Evolutionary conservation across 2,329 filamentous ascomycete species (phyloP).

Genomic region (Atkinsonella hypoxylon): DNA sequence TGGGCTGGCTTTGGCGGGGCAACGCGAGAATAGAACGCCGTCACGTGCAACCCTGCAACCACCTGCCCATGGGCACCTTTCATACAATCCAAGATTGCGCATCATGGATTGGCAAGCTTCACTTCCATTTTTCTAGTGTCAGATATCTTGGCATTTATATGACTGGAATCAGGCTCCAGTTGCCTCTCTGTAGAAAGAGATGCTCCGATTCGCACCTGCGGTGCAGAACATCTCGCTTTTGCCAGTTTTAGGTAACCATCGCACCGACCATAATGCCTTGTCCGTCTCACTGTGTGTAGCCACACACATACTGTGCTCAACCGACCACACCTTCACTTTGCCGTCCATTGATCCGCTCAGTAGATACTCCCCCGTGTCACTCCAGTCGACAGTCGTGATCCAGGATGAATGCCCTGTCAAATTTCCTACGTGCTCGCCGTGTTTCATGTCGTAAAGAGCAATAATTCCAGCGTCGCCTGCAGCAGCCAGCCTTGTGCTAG

Average conservation of each 20-base stretch:
- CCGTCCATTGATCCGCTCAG: conserved; percentile 83
- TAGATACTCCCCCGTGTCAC: conserved; percentile 80
- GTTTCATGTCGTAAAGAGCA: conserved; percentile 80
- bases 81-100: not conserved
- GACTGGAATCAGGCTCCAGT: conserved; percentile 42
- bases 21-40: conserved; percentile 37
- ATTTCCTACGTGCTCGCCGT: conserved; percentile 85
- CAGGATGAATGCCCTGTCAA: conserved; percentile 69
- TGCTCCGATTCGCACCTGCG: conserved; percentile 61
- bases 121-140: not conserved
- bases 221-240: conserved; percentile 65
- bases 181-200: conserved; percentile 78
- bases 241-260: conserved; percentile 65
- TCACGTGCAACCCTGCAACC: conserved; percentile 30
- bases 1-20: conserved; percentile 34
- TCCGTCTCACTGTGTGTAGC: conserved; percentile 90
- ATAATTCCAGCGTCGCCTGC: conserved; percentile 84
- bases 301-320: conserved; percentile 73
- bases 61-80: too few relatives aligned
- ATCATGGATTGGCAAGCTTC: too few relatives aligned
- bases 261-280: conserved; percentile 70
- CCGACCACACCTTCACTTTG: conserved; percentile 91
- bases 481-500: conserved; percentile 71
- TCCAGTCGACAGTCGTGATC: conserved; percentile 91
- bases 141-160: conserved; percentile 7